phyloP scores from a whole-genome alignment of 331 rosid genomes.

The Stylosanthes scabra region DNA sequence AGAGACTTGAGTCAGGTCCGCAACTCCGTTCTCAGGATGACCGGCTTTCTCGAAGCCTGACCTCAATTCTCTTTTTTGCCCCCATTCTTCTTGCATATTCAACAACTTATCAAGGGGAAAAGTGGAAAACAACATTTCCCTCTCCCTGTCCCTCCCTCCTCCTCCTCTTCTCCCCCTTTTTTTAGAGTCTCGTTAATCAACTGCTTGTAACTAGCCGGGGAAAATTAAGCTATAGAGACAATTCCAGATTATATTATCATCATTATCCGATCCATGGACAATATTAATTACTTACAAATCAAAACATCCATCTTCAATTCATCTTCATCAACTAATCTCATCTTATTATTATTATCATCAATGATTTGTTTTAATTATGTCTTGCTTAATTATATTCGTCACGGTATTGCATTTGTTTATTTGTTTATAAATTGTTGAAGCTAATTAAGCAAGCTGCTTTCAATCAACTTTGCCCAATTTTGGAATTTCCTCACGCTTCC shows the following conservation, averaged over 20 bases:
- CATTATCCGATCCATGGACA: too few relatives aligned
- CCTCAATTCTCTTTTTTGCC: background rate
- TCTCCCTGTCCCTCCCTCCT: too few relatives aligned
- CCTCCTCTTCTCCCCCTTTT: too few relatives aligned
- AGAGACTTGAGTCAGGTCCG: conserved; percentile 86
- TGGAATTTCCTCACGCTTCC: background rate
- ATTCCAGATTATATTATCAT: background rate
- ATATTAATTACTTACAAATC: background rate
- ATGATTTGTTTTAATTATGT: background rate
- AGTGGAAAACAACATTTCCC: background rate
- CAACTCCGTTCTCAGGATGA: conserved; percentile 85
- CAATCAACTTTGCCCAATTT: background rate
- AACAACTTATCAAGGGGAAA: too few relatives aligned
- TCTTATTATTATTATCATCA: too few relatives aligned
- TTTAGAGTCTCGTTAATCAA: conserved; percentile 45
- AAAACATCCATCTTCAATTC: background rate
- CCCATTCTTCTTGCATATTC: too few relatives aligned
- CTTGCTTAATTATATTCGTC: background rate
- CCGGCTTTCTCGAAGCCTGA: conserved; percentile 84
- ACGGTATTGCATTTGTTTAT: conserved; percentile 17
- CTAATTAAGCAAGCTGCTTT: background rate
- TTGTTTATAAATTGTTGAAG: background rate
- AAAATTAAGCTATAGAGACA: background rate
- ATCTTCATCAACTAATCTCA: background rate
- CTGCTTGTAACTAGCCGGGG: conserved; percentile 27